Conservation (phyloP, 495 filamentous ascomycete genomes). For the Penicillium manginii region DNA sequence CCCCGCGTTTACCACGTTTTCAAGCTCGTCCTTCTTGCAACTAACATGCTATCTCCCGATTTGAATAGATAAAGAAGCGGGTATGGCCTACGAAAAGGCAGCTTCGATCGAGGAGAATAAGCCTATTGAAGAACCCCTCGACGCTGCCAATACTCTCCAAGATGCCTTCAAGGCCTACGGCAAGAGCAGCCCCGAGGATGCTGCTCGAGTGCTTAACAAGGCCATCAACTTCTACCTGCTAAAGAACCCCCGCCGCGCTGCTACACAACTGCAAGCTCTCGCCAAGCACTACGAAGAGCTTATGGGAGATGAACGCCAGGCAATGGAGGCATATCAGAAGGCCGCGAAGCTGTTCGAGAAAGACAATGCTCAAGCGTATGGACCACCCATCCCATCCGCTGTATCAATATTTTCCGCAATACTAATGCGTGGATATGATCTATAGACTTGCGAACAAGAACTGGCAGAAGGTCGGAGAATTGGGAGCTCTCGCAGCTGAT, state of each 20-base stretch:
- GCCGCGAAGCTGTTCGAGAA: conserved; percentile 86
- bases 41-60: not conserved
- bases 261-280: conserved; percentile 82
- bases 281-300: conserved; percentile 81
- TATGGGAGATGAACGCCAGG: conserved; percentile 68
- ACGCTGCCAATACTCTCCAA: conserved; percentile 78
- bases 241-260: conserved; percentile 85
- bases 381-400: conserved; percentile 10
- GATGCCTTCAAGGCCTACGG: conserved; percentile 86
- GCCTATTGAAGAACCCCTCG: conserved; percentile 84
- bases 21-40: not conserved
- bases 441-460: conserved; percentile 84
- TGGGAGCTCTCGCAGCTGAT: conserved; percentile 76
- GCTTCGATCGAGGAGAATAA: conserved; percentile 68
- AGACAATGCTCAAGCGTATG: conserved; percentile 85
- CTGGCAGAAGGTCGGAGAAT: conserved; percentile 84
- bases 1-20: conserved; percentile 17
- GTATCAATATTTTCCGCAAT: not conserved
- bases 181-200: conserved; percentile 77
- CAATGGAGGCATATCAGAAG: conserved; percentile 76
- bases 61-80: conserved; percentile 73
- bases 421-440: not conserved
- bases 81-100: conserved; percentile 76
- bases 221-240: conserved; percentile 79
- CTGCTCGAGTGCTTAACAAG: conserved; percentile 70